Percentiles rank a stretch among this genome's conserved stretches.
phyloP scores from a whole-genome alignment of 257 asterid genomes.

The Lycium barbarum region DNA sequence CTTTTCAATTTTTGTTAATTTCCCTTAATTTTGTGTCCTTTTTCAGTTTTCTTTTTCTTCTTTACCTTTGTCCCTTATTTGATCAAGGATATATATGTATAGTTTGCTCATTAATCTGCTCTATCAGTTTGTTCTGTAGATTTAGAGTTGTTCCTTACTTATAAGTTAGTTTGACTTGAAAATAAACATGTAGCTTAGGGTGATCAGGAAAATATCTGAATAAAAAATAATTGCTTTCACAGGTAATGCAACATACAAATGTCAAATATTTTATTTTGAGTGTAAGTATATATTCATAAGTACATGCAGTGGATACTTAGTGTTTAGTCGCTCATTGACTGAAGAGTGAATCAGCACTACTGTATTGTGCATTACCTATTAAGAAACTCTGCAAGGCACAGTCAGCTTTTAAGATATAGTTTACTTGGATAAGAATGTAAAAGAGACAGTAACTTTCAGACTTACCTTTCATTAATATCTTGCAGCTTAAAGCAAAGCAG shows the following conservation, averaged over 20 bases:
- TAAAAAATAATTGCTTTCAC: neutral
- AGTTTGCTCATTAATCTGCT: conserved; percentile 7
- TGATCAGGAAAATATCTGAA: neutral
- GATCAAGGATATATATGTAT: neutral
- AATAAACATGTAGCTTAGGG: conserved; percentile 2
- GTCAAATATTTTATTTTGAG: conserved; percentile 21
- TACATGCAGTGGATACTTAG: conserved; percentile 8
- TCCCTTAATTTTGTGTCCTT: neutral
- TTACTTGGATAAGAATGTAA: conserved; percentile 26
- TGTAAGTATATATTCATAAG: neutral
- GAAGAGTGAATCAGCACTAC: neutral
- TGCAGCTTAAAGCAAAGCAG: conserved; percentile 12
- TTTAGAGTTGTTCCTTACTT: conserved; percentile 22
- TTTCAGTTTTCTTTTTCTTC: neutral
- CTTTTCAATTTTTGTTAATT: neutral
- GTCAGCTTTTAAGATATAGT: neutral
- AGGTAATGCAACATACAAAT: neutral
- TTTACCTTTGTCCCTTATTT: conserved; percentile 3
- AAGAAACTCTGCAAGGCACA: neutral
- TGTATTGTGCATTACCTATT: conserved; percentile 10
- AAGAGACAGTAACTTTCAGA: conserved; percentile 8
- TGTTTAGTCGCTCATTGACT: neutral
- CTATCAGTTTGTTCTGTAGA: neutral
- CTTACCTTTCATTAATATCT: neutral
- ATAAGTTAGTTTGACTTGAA: conserved; percentile 13